Percentiles rank a stretch among this genome's conserved stretches.
Conservation (phyloP, 495 filamentous ascomycete species). For the Parathielavia hyrcaniae region DNA sequence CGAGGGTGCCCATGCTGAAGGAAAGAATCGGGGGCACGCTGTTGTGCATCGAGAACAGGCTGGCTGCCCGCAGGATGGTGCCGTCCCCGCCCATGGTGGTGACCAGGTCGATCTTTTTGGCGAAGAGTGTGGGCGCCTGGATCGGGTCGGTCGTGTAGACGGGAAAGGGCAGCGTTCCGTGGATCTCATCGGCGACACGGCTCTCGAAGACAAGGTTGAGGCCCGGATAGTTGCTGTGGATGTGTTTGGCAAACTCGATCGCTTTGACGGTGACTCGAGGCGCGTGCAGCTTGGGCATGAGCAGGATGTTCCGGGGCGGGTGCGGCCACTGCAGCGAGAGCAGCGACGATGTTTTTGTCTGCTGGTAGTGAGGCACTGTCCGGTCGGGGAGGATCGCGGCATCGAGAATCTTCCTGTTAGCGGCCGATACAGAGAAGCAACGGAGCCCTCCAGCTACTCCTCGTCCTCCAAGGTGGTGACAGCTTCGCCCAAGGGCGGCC, state of each 20-base stretch:
- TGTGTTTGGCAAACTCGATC: slow-evolving; percentile 74
- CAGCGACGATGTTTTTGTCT: slow-evolving; percentile 49
- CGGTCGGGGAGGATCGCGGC: slow-evolving; percentile 49
- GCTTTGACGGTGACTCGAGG: slow-evolving; percentile 64
- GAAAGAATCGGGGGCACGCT: slow-evolving; percentile 86
- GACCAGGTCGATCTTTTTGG: slow-evolving; percentile 72
- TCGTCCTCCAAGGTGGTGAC: background rate
- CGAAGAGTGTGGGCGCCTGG: slow-evolving; percentile 33
- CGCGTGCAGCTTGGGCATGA: slow-evolving; percentile 79
- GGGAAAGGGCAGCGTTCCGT: slow-evolving; percentile 68
- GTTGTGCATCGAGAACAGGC: slow-evolving; percentile 75
- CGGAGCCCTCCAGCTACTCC: slow-evolving; percentile 19
- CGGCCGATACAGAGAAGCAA: slow-evolving; percentile 42
- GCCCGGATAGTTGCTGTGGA: slow-evolving; percentile 70
- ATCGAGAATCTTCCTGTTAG: slow-evolving; percentile 43
- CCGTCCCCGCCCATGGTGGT: slow-evolving; percentile 92
- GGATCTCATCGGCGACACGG: slow-evolving; percentile 63
- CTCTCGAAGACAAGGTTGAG: slow-evolving; percentile 79
- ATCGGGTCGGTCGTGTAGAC: slow-evolving; percentile 57
- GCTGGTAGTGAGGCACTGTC: slow-evolving; percentile 46
- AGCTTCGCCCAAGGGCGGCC: slow-evolving; percentile 5
- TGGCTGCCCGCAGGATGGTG: slow-evolving; percentile 86
- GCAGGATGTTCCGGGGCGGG: slow-evolving; percentile 80
- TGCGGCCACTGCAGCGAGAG: slow-evolving; percentile 81
- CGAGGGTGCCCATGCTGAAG: slow-evolving; percentile 94